phyloP scores from a whole-genome alignment of 768 basidiomycete genomes.

The Russula sp. region DNA sequence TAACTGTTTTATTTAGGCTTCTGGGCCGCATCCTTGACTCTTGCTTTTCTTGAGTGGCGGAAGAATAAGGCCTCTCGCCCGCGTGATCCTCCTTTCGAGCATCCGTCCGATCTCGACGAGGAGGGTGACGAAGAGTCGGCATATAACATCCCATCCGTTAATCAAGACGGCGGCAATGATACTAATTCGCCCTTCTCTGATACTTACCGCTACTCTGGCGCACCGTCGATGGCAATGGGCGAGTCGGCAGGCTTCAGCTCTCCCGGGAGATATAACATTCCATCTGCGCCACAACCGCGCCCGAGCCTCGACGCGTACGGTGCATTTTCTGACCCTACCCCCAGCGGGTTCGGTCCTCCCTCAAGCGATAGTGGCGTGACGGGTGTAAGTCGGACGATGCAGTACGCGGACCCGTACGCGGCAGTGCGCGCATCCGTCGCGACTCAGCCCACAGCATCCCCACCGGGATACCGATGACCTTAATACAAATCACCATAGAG shows the following conservation, averaged over 20 bases:
- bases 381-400: constrained; percentile 84
- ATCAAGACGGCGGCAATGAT: constrained; percentile 27
- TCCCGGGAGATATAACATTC: constrained; percentile 29
- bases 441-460: constrained; percentile 1
- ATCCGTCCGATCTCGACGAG: constrained; percentile 46
- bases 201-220: constrained; percentile 42
- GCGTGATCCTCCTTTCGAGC: constrained; percentile 73
- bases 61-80: constrained; percentile 49
- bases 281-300: constrained; percentile 34
- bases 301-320: constrained; percentile 85
- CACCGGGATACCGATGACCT: constrained; percentile 18
- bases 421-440: constrained; percentile 53
- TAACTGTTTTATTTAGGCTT: constrained; percentile 43
- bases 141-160: constrained; percentile 45
- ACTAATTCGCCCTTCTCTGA: constrained; percentile 48
- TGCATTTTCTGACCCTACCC: constrained; percentile 84
- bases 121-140: constrained; percentile 48
- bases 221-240: constrained; percentile 31
- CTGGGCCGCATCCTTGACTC: constrained; percentile 64
- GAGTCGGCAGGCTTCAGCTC: constrained; percentile 26
- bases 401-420: constrained; percentile 83
- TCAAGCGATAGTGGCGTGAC: constrained; percentile 38
- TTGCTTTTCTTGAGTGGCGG: constrained; percentile 74
- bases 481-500: background rate
- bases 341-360: constrained; percentile 56